Evolutionary conservation across 1,284 basidiomycete genomes (phyloP).

Genomic region (Ganoderma resinaceum): DNA sequence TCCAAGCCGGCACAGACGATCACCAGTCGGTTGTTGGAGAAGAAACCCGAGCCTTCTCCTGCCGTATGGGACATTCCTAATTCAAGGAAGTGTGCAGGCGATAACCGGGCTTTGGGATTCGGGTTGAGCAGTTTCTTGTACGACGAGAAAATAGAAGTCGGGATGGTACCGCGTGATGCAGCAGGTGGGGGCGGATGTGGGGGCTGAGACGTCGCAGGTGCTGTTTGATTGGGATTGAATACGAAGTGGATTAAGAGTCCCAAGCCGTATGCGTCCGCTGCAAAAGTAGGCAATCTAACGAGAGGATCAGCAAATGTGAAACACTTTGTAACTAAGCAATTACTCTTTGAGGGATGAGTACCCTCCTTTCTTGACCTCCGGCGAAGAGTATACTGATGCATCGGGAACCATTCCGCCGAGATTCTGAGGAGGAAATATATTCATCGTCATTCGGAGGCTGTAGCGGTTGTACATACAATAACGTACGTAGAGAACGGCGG

Average conservation of each 20-base stretch:
- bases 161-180: slow-evolving; percentile 82
- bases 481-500: slow-evolving; percentile 81
- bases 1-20: slow-evolving; percentile 89
- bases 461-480: slow-evolving; percentile 40
- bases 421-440: slow-evolving; percentile 54
- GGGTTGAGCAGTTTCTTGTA: slow-evolving; percentile 93
- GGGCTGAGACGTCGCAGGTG: slow-evolving; percentile 71
- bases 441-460: slow-evolving; percentile 33
- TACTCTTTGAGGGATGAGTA: slow-evolving; percentile 89
- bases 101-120: slow-evolving; percentile 81
- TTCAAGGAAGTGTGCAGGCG: slow-evolving; percentile 81
- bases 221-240: slow-evolving; percentile 83
- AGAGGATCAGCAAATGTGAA: slow-evolving; percentile 13
- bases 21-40: slow-evolving; percentile 84
- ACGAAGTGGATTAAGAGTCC: slow-evolving; percentile 85
- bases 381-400: slow-evolving; percentile 67
- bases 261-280: slow-evolving; percentile 86
- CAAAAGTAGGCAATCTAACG: slow-evolving; percentile 71
- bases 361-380: slow-evolving; percentile 92
- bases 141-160: slow-evolving; percentile 76
- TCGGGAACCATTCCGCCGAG: slow-evolving; percentile 74
- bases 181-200: slow-evolving; percentile 78
- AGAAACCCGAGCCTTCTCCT: slow-evolving; percentile 76
- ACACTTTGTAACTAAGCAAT: slow-evolving; percentile 30
- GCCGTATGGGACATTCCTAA: slow-evolving; percentile 76